Base-by-base conservation (phyloP, 257 asterid genomes). In the Verbena officinalis region DNA sequence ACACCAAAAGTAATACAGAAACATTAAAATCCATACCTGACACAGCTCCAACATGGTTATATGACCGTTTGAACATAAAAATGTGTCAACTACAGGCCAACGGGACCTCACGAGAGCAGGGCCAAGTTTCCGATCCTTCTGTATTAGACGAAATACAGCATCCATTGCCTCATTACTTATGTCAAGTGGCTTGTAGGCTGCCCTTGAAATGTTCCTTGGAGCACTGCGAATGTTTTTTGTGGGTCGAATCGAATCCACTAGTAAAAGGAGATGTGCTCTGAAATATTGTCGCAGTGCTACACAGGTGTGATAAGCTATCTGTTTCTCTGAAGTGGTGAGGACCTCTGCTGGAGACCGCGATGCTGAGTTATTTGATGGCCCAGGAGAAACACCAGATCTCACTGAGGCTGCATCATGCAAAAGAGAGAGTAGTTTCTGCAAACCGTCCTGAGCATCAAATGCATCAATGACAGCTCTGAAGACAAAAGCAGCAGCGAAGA, bases 341-440 rank as follows among this genome's bases (percentile, higher is more conserved):
- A 86, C 96, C 54, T 88, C 99, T 5, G 95, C 77, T 71, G 96
- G 90, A 60, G 96, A 88, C 46, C 95, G 83, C 39, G 91, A 72
- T 36, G 86, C 95, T 43, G 91, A 51, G 69, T 83, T 84, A 79
- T 75, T 75, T 62, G 84, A 54, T 61, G 88, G 74, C 74, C 95
- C 99, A 5, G 95, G 73, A 71, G 88, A 54, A 65, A 73, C 84
- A 53, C 99, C 97, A 62, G 99, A 84, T 77, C 99, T 86, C 30
- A 94, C 96, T n/a, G 94, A 88, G 62, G 99, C 99, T 68, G 96
- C 96, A 73, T 85, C 96, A 59, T 81, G 88, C 84, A 94, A 80
- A 67, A 84, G 86, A 68, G 84, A 77, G 14, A 90, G 86, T 73
- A 90, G 77, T 77, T 90, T 94, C 67, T 81, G 99, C 79, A 90